Percentiles rank a stretch among this genome's conserved stretches.
Evolutionary conservation across 305 asterid species (phyloP).

Genomic region (Caryopteris hybrid): DNA sequence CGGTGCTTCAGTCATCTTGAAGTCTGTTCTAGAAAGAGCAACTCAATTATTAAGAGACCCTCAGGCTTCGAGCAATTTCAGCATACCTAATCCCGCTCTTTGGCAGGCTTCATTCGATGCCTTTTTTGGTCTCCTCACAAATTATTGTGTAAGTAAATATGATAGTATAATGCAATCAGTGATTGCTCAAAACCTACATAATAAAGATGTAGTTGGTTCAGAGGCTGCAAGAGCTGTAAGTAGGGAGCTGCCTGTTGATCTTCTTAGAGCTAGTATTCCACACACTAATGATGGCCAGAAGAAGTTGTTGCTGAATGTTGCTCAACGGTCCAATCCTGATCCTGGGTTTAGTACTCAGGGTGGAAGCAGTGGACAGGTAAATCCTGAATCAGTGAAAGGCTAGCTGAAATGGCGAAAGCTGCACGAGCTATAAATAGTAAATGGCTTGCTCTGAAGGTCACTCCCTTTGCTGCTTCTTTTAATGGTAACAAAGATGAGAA

Average conservation of each 20-base stretch:
- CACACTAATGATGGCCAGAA: constrained; percentile 85
- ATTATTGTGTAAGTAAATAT: constrained; percentile 72
- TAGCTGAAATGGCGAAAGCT: constrained; percentile 22
- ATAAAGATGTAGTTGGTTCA: constrained; percentile 34
- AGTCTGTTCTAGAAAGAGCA: constrained; percentile 83
- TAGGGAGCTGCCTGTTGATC: constrained; percentile 96
- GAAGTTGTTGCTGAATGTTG: constrained; percentile 66
- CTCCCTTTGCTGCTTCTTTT: not conserved
- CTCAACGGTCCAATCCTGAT: constrained; percentile 77
- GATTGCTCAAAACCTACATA: constrained; percentile 36
- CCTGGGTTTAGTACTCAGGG: constrained; percentile 38
- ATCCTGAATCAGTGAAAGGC: constrained; percentile 54
- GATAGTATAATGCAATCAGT: constrained; percentile 64
- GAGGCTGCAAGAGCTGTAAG: constrained; percentile 73
- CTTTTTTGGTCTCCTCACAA: constrained; percentile 74
- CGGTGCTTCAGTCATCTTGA: constrained; percentile 79
- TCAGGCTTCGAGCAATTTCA: constrained; percentile 45
- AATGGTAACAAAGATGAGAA: constrained; percentile 1
- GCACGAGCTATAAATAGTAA: constrained; percentile 30
- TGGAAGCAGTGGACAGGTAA: constrained; percentile 44
- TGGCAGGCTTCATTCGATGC: constrained; percentile 98
- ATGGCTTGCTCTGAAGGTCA: constrained; percentile 22
- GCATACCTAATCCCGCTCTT: constrained; percentile 62
- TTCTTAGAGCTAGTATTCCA: constrained; percentile 83
- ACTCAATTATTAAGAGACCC: constrained; percentile 59